These are phyloP conservation scores for Rhodamnia argentea DNA, from an alignment of 345 rosid genomes.

Conservation along the genomic window DNA sequence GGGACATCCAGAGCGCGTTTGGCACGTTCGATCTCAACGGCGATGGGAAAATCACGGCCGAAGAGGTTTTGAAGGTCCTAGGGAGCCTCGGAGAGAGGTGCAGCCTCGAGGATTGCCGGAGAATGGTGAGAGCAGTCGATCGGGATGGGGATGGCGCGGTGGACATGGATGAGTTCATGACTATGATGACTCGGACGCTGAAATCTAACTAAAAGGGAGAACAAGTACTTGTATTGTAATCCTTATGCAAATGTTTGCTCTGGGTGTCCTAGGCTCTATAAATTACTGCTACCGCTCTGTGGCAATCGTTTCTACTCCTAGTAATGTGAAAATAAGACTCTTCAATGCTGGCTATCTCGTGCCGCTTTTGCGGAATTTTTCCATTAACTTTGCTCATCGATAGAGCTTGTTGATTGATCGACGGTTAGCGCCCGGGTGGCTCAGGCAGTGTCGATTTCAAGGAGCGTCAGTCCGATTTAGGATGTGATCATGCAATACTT, in stretches of 20 bases:
- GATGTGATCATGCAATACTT: background rate
- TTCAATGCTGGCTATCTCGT: background rate
- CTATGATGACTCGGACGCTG: constrained; percentile 56
- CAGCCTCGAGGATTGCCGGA: constrained; percentile 57
- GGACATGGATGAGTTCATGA: constrained; percentile 71
- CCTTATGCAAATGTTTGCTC: background rate
- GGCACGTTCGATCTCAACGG: constrained; percentile 52
- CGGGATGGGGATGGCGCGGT: constrained; percentile 64
- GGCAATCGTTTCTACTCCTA: background rate
- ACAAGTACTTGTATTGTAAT: background rate
- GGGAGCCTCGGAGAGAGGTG: constrained; percentile 76
- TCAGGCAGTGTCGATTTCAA: background rate
- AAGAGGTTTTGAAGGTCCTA: constrained; percentile 54
- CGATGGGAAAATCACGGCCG: constrained; percentile 81
- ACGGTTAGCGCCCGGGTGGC: background rate
- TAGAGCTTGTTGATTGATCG: background rate
- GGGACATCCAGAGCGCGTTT: constrained; percentile 56
- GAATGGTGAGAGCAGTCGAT: constrained; percentile 78
- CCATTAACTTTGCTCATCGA: background rate
- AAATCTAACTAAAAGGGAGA: background rate
- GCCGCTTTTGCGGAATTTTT: background rate
- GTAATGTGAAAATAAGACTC: background rate
- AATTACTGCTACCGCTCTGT: background rate
- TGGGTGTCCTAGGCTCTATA: background rate
- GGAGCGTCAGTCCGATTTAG: background rate